Evolutionary conservation across 2,329 filamentous ascomycete species (phyloP).

Genomic region (Monosporascus sp.): DNA sequence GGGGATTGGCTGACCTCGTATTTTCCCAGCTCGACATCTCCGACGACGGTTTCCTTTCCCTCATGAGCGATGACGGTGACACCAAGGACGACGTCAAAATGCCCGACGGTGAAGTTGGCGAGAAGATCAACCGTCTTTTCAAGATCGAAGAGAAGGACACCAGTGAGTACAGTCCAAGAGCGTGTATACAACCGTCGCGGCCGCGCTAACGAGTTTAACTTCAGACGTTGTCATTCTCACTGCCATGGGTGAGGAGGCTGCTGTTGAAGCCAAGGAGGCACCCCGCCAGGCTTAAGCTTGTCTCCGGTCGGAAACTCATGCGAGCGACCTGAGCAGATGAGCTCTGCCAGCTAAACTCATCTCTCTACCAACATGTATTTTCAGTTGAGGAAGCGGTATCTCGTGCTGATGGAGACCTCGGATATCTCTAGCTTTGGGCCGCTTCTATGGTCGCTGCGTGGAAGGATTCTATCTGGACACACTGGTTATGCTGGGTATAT

Average conservation of each 20-base stretch:
- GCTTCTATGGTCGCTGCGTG: slow-evolving; percentile 36
- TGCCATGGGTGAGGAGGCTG: slow-evolving; percentile 92
- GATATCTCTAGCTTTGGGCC: slow-evolving; percentile 16
- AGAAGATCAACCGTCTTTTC: slow-evolving; percentile 81
- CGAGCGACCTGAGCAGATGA: slow-evolving; percentile 15
- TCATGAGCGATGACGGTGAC: slow-evolving; percentile 81
- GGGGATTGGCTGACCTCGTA: slow-evolving; percentile 1
- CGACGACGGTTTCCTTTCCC: slow-evolving; percentile 90
- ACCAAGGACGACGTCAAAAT: slow-evolving; percentile 94
- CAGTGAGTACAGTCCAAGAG: slow-evolving; percentile 58
- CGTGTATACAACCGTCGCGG: neutral
- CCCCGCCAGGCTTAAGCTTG: slow-evolving; percentile 39
- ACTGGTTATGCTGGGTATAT: slow-evolving; percentile 37
- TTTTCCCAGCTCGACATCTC: slow-evolving; percentile 72
- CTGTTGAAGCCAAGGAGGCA: slow-evolving; percentile 92
- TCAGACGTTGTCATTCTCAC: slow-evolving; percentile 86
- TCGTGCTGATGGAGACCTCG: slow-evolving; percentile 10
- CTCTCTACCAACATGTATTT: slow-evolving; percentile 5
- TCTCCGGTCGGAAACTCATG: slow-evolving; percentile 1
- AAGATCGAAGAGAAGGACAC: slow-evolving; percentile 81
- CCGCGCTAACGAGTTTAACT: slow-evolving; percentile 14
- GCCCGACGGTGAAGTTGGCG: slow-evolving; percentile 82
- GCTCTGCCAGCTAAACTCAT: slow-evolving; percentile 4
- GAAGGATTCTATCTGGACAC: slow-evolving; percentile 39
- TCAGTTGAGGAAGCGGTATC: slow-evolving; percentile 12